These are phyloP conservation scores for Chenopodium formosanum DNA, from an alignment of 148 eudicot species.

Conservation along the genomic window DNA sequence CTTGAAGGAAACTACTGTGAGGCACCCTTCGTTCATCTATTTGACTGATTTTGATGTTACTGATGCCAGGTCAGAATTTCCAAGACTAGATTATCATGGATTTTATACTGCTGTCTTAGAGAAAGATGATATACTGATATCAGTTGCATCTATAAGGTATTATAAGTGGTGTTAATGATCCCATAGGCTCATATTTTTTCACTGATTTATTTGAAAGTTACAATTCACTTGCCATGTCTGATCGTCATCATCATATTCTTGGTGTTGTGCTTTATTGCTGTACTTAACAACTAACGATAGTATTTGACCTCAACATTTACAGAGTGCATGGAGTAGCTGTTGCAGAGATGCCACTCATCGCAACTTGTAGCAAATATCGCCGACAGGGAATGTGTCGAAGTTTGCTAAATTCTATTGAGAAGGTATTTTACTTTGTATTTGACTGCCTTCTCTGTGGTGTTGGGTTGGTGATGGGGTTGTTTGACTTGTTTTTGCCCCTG, in stretches of 20 bases:
- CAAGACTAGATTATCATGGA: constrained; percentile 76
- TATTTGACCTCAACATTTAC: constrained; percentile 25
- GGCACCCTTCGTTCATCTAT: not conserved
- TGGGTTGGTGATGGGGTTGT: not conserved
- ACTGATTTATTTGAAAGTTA: not conserved
- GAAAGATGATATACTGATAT: constrained; percentile 72
- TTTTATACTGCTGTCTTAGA: constrained; percentile 82
- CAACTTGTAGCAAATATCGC: constrained; percentile 84
- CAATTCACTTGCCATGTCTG: not conserved
- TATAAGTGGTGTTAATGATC: not conserved
- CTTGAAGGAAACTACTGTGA: not conserved
- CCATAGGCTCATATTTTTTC: not conserved
- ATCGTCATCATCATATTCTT: not conserved
- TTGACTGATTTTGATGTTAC: constrained; percentile 1
- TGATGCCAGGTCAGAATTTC: constrained; percentile 64
- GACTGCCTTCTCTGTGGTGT: constrained; percentile 4
- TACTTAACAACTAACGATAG: not conserved
- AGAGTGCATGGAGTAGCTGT: constrained; percentile 90
- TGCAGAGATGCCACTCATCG: constrained; percentile 96
- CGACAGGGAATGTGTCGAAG: constrained; percentile 97
- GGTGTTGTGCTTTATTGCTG: not conserved
- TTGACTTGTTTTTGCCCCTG: not conserved
- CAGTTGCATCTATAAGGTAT: constrained; percentile 87
- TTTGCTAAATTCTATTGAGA: constrained; percentile 62
- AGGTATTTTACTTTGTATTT: constrained; percentile 43